Percentiles rank a stretch among this genome's conserved stretches.
These are phyloP conservation scores for Colletotrichum euphorbiae DNA, from an alignment of 2,329 filamentous ascomycete species.

Conservation along the genomic window DNA sequence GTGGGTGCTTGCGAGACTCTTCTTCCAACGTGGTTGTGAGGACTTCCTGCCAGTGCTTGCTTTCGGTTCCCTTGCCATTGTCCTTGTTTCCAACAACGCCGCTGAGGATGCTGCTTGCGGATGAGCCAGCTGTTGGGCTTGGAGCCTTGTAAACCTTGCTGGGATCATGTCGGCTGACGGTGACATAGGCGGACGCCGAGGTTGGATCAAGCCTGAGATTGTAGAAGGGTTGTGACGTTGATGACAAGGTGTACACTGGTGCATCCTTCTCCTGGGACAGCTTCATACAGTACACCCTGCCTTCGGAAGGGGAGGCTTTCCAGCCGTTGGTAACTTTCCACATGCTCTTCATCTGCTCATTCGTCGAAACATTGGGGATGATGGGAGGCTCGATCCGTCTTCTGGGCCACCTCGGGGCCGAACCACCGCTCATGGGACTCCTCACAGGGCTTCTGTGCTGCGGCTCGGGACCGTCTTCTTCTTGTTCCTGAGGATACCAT, in stretches of 20 bases:
- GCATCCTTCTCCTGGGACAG: constrained; percentile 68
- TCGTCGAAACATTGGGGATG: constrained; percentile 64
- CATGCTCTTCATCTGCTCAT: constrained; percentile 71
- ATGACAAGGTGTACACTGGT: constrained; percentile 75
- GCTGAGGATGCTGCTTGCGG: constrained; percentile 47
- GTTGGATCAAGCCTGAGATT: constrained; percentile 73
- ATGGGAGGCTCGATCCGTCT: constrained; percentile 53
- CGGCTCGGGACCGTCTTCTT: constrained; percentile 43
- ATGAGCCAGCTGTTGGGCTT: constrained; percentile 45
- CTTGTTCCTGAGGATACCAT: constrained; percentile 58
- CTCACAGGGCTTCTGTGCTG: constrained; percentile 34
- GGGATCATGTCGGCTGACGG: constrained; percentile 70
- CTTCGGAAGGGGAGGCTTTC: constrained; percentile 70
- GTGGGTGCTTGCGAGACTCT: constrained; percentile 62
- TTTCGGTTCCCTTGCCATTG: constrained; percentile 48
- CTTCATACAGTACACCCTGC: constrained; percentile 69
- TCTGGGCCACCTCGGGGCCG: constrained; percentile 44
- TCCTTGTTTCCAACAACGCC: constrained; percentile 48
- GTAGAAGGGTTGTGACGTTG: constrained; percentile 73
- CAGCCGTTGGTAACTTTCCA: constrained; percentile 80
- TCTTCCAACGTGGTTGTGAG: constrained; percentile 70
- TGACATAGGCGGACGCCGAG: constrained; percentile 71
- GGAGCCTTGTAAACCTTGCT: constrained; percentile 65
- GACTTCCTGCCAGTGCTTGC: constrained; percentile 68
- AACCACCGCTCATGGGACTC: constrained; percentile 22